Evolutionary conservation across 1,139 yeast genomes (phyloP).

Genomic region (Protomyces pachydermus): DNA sequence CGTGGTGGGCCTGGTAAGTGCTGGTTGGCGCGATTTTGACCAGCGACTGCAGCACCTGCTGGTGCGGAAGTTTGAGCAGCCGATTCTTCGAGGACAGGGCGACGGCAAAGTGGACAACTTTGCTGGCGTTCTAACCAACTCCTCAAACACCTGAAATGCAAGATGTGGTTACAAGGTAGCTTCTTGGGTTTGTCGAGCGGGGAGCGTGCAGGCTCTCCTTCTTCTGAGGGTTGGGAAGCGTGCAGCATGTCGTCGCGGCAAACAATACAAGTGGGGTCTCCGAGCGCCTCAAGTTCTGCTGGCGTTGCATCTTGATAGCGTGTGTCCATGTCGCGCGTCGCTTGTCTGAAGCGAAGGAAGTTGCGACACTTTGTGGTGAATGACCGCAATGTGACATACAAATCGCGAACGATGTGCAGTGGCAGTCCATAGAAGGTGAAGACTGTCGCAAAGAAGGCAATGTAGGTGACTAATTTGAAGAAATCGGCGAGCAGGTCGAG

Average conservation of each 20-base stretch:
- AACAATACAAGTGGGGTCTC: slow-evolving; percentile 66
- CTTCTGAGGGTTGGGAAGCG: slow-evolving; percentile 14
- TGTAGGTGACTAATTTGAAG: slow-evolving; percentile 45
- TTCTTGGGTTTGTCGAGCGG: slow-evolving; percentile 63
- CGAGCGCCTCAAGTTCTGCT: slow-evolving; percentile 54
- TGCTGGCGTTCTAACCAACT: slow-evolving; percentile 92
- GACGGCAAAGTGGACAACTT: slow-evolving; percentile 66
- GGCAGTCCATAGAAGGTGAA: slow-evolving; percentile 54
- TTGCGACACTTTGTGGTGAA: slow-evolving; percentile 51
- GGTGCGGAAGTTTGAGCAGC: background rate
- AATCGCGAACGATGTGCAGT: slow-evolving; percentile 61
- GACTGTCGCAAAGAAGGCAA: slow-evolving; percentile 50
- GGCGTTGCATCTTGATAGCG: slow-evolving; percentile 55
- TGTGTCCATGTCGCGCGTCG: slow-evolving; percentile 61
- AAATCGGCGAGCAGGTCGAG: slow-evolving; percentile 35
- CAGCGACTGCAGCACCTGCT: background rate
- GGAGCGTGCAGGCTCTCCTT: slow-evolving; percentile 35
- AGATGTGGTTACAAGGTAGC: slow-evolving; percentile 75
- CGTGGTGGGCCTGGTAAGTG: background rate
- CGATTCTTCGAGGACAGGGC: slow-evolving; percentile 49
- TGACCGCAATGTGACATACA: slow-evolving; percentile 52
- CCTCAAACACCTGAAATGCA: slow-evolving; percentile 84
- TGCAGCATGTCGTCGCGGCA: slow-evolving; percentile 75
- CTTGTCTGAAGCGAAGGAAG: slow-evolving; percentile 53
- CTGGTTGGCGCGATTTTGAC: background rate